These are phyloP conservation scores for Stephania japonica DNA, from an alignment of 164 flowering plant genomes.

Conservation along the genomic window DNA sequence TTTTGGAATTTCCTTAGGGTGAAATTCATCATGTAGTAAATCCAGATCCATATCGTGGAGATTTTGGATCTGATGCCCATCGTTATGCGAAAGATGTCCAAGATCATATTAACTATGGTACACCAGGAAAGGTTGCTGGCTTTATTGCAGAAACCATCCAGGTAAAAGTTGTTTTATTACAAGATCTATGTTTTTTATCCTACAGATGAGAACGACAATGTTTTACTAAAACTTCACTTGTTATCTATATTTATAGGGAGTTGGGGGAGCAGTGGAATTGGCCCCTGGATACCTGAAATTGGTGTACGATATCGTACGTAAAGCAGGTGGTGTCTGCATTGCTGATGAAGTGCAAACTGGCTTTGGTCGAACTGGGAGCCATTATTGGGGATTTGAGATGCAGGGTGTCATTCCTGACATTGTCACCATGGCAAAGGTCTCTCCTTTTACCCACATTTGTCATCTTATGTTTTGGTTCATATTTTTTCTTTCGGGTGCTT, in stretches of 20 bases:
- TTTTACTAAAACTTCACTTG: neutral
- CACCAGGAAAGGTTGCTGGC: constrained; percentile 91
- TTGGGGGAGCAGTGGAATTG: constrained; percentile 95
- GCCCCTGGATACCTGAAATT: constrained; percentile 89
- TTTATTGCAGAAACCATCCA: constrained; percentile 98
- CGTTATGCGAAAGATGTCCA: constrained; percentile 81
- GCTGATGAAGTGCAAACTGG: constrained; percentile 99
- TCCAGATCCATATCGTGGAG: constrained; percentile 92
- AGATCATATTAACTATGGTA: constrained; percentile 91
- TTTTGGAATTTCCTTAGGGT: constrained; percentile 47
- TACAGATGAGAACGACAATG: neutral
- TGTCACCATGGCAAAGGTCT: constrained; percentile 99
- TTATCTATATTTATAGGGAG: constrained; percentile 51
- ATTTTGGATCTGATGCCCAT: constrained; percentile 71
- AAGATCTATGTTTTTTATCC: neutral
- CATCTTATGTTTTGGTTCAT: neutral
- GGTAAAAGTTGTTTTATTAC: constrained; percentile 31
- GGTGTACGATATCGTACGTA: constrained; percentile 85
- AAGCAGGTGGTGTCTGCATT: constrained; percentile 96
- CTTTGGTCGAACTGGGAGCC: constrained; percentile 96
- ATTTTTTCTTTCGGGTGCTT: too few species aligned
- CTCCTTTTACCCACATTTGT: neutral
- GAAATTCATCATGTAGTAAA: constrained; percentile 94
- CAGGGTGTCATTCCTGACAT: constrained; percentile 93
- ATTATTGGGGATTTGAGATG: constrained; percentile 97